A percentile compares a stretch with the other conserved stretches of the same genome.
Conservation (phyloP, 2,329 filamentous ascomycete species). For the Pseudogymnoascus verrucosus region DNA sequence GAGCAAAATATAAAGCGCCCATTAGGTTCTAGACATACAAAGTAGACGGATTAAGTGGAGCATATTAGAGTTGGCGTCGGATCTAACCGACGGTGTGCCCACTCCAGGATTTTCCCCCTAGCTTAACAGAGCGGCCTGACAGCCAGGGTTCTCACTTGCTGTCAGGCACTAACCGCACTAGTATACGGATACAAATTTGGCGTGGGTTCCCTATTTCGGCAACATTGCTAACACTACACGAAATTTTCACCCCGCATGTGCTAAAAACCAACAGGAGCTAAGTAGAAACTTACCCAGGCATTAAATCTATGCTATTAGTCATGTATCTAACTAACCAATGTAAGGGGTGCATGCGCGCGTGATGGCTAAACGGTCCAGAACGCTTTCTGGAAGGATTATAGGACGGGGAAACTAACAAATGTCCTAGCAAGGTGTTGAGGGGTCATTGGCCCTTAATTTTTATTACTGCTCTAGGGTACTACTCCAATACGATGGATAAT, state of each 20-base stretch:
- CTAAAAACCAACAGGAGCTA: too few relatives aligned
- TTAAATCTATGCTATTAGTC: too few relatives aligned
- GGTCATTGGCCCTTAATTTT: background rate
- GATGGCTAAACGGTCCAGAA: background rate
- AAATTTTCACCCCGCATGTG: too few relatives aligned
- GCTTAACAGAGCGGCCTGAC: background rate
- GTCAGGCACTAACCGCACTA: background rate
- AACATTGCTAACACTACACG: background rate
- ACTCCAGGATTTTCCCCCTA: background rate
- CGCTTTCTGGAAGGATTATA: background rate
- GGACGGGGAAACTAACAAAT: background rate
- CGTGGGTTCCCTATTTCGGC: background rate
- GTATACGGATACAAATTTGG: background rate
- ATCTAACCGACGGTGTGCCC: too few relatives aligned
- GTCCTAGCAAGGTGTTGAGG: background rate
- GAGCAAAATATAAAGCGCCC: too few relatives aligned
- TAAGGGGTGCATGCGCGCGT: too few relatives aligned
- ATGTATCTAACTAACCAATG: too few relatives aligned
- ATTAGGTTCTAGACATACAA: too few relatives aligned
- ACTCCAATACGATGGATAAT: background rate
- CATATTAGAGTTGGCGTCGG: too few relatives aligned
- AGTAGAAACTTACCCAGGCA: too few relatives aligned
- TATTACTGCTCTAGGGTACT: background rate
- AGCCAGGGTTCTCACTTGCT: background rate
- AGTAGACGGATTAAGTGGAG: too few relatives aligned